Base-by-base conservation (phyloP, 306 rosid species). In the Leucaena leucocephala region DNA sequence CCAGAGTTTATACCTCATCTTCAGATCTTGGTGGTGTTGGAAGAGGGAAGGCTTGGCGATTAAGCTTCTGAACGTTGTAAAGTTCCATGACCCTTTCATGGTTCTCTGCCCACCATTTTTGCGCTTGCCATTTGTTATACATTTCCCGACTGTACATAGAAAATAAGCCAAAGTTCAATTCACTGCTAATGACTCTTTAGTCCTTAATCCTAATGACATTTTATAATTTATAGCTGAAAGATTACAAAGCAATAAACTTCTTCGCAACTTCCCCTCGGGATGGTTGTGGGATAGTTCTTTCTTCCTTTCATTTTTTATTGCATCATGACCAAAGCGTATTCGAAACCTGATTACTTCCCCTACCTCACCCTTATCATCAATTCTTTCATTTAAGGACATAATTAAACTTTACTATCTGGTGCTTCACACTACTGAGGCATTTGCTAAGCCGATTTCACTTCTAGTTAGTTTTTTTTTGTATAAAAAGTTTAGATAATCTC, bases 111-210 rank as follows among this genome's bases (percentile, higher is more conserved):
- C 91, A 88, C 91, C 91, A 88, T 71, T 87, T 85, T 76, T 88
- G 91, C 57, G 91, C 91, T 79, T 85, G 91, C 91, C 87, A 85
- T 85, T 85, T 88, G 84, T 88, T 88, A 79, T 85, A 88, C 62
- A 79, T 76, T 39, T 85, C 91, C 17, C 91, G 89, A 58, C 91
- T 88, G 66, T 57, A 55, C 73, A 83, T 63, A 4, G 81, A 72
- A 78, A 16, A 38, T 33, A 46, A 81, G 68, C 45, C 54, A 50
- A 27, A 78, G 55, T 63, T 71, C 39, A 80, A 57, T 79, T 36
- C 33, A 77, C 55, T 39, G 46, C 6, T 42, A 46, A 22, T 50
- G 67, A 57, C 4, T 68, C 77, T 14, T 35, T 45, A 45, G 49
- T 64, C 73, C 21, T 43, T 58, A 57, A 62, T 55, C 13, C 21